These are phyloP conservation scores for Exophiala sideris DNA, from an alignment of 2,329 filamentous ascomycete species.

Conservation along the genomic window DNA sequence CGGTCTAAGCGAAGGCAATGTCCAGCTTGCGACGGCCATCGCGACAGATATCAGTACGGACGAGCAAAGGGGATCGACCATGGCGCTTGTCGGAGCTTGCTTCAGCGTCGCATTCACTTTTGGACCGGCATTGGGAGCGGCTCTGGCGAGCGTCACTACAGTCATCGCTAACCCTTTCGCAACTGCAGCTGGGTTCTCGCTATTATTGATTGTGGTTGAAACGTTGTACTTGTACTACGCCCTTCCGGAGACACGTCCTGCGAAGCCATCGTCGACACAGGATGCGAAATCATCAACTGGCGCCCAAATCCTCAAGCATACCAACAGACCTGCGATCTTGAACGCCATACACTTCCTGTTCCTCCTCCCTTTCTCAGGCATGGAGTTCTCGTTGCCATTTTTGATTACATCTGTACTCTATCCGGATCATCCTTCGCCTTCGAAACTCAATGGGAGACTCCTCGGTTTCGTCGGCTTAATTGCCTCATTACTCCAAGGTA, in stretches of 20 bases:
- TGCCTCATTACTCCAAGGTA: constrained; percentile 87
- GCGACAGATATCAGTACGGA: constrained; percentile 93
- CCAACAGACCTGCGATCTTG: constrained; percentile 78
- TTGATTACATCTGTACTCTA: constrained; percentile 91
- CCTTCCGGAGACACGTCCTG: constrained; percentile 82
- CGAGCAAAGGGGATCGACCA: constrained; percentile 77
- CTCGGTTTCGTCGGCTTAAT: constrained; percentile 89
- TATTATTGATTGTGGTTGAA: constrained; percentile 80
- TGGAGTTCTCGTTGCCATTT: constrained; percentile 97
- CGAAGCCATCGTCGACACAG: constrained; percentile 35
- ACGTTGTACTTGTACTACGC: constrained; percentile 80
- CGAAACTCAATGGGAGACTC: constrained; percentile 76
- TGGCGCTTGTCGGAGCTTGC: constrained; percentile 93
- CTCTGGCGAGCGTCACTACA: constrained; percentile 70
- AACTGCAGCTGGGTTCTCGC: constrained; percentile 81
- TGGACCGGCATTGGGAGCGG: constrained; percentile 86
- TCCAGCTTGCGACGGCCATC: constrained; percentile 93
- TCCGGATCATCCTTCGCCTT: constrained; percentile 58
- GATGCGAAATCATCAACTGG: constrained; percentile 29
- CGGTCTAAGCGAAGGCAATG: constrained; percentile 91
- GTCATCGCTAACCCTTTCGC: constrained; percentile 91
- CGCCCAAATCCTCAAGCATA: constrained; percentile 38
- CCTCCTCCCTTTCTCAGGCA: constrained; percentile 93
- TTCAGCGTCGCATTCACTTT: constrained; percentile 98
- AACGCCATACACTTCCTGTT: constrained; percentile 87